Conservation (phyloP, 257 asterid genomes). For the Solanum bulbocastanum region DNA sequence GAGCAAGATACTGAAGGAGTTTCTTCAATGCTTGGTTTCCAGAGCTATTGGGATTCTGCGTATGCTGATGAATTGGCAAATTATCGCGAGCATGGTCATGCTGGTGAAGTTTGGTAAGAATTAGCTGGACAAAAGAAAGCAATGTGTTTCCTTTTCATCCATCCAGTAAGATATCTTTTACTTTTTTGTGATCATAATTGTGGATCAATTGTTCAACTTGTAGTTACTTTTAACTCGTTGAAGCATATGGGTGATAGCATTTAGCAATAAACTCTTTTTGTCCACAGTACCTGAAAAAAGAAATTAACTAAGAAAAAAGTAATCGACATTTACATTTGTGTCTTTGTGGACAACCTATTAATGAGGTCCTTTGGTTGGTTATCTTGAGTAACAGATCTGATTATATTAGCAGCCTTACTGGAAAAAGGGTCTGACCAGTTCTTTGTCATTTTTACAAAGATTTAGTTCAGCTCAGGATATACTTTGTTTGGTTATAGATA, state of each 20-base stretch:
- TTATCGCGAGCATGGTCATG: conserved; percentile 89
- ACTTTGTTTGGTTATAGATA: not conserved
- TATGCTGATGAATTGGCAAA: conserved; percentile 86
- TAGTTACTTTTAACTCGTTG: not conserved
- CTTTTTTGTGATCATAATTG: not conserved
- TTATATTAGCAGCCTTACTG: not conserved
- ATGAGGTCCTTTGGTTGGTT: not conserved
- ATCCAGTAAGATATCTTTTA: not conserved
- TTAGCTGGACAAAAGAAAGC: not conserved
- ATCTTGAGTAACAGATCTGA: not conserved
- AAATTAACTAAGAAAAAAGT: not conserved
- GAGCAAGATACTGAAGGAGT: conserved; percentile 74
- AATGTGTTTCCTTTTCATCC: not conserved
- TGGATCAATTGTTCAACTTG: not conserved
- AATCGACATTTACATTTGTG: not conserved
- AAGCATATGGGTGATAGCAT: not conserved
- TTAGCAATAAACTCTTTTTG: not conserved
- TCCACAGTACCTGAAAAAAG: not conserved
- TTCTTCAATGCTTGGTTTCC: conserved; percentile 82
- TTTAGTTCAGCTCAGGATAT: not conserved
- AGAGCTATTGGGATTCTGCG: conserved; percentile 89
- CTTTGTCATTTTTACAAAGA: not conserved
- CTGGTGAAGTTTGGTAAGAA: conserved; percentile 93
- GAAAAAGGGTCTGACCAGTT: not conserved
- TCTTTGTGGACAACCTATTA: not conserved